These are phyloP conservation scores for Cutaneotrichosporon dermatis DNA, from an alignment of 1,284 basidiomycete species.

Conservation along the genomic window DNA sequence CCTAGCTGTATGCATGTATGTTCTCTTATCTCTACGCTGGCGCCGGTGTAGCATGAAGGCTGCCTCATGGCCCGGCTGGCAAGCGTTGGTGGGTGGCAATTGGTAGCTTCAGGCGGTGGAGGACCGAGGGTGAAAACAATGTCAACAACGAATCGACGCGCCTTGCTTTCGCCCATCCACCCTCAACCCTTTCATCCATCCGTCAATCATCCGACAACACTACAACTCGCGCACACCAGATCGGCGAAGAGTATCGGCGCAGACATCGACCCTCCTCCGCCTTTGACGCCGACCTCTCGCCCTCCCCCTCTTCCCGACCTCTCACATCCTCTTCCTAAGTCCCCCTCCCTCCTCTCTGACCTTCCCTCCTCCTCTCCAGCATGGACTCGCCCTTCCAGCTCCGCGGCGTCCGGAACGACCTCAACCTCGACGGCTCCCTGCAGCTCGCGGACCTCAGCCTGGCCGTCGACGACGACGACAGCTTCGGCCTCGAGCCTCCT, in stretches of 20 bases:
- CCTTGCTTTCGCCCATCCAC: too few species aligned
- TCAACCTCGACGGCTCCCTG: slow-evolving; percentile 5
- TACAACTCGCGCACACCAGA: too few species aligned
- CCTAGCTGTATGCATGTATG: not conserved
- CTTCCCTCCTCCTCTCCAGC: too few species aligned
- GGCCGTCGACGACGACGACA: not conserved
- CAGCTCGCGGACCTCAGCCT: slow-evolving; percentile 5
- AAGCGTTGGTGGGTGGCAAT: not conserved
- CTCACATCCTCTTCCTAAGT: not conserved
- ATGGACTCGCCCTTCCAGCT: slow-evolving; percentile 9
- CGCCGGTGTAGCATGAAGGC: too few species aligned
- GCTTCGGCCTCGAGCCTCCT: not conserved
- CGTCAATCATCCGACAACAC: too few species aligned
- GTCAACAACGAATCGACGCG: not conserved
- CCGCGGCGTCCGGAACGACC: not conserved
- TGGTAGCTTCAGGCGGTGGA: not conserved
- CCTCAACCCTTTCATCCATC: too few species aligned
- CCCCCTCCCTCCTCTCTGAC: not conserved
- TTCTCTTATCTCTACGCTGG: too few species aligned
- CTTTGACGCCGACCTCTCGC: too few species aligned
- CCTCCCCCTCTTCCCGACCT: not conserved
- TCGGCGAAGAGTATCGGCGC: too few species aligned
- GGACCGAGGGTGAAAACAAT: not conserved
- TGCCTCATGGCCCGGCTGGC: too few species aligned
- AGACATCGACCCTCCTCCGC: too few species aligned